Conservation (phyloP, 805 yeast species). For the Middelhovenomyces tepae region DNA sequence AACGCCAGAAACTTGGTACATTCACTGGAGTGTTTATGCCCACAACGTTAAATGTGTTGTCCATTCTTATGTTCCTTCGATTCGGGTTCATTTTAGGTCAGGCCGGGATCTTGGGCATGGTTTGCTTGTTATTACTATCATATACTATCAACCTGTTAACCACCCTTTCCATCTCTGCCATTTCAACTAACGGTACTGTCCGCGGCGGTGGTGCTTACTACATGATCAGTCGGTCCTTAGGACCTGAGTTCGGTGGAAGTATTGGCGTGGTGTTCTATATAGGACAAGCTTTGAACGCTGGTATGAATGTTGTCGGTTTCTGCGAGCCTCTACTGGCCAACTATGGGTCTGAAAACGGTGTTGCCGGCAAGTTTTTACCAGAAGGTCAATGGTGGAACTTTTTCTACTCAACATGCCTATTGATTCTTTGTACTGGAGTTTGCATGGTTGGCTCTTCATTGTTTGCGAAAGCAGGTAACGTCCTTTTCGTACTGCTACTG, state of each 20-base stretch:
- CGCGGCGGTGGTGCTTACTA: constrained; percentile 98
- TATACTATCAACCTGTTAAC: constrained; percentile 78
- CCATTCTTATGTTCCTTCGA: constrained; percentile 89
- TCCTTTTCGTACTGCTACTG: constrained; percentile 57
- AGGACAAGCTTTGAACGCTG: constrained; percentile 84
- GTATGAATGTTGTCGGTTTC: constrained; percentile 91
- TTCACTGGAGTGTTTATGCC: constrained; percentile 90
- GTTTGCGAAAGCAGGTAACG: constrained; percentile 75
- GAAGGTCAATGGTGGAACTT: constrained; percentile 62
- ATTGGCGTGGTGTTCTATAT: constrained; percentile 90
- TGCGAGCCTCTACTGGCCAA: constrained; percentile 82
- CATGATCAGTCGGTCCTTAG: constrained; percentile 90
- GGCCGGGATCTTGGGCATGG: constrained; percentile 77
- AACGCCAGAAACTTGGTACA: constrained; percentile 54
- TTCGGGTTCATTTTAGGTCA: constrained; percentile 95
- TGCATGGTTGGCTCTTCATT: constrained; percentile 73
- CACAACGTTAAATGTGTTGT: constrained; percentile 82
- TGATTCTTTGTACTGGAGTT: constrained; percentile 63
- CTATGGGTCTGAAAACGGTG: constrained; percentile 57
- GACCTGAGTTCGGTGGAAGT: constrained; percentile 98
- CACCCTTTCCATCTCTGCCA: constrained; percentile 85
- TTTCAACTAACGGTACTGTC: constrained; percentile 95
- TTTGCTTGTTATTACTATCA: constrained; percentile 58
- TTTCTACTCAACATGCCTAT: constrained; percentile 58
- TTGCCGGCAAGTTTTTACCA: constrained; percentile 51